phyloP scores from a whole-genome alignment of 2,329 filamentous ascomycete species.

The Calonectria pseudoreteaudii region DNA sequence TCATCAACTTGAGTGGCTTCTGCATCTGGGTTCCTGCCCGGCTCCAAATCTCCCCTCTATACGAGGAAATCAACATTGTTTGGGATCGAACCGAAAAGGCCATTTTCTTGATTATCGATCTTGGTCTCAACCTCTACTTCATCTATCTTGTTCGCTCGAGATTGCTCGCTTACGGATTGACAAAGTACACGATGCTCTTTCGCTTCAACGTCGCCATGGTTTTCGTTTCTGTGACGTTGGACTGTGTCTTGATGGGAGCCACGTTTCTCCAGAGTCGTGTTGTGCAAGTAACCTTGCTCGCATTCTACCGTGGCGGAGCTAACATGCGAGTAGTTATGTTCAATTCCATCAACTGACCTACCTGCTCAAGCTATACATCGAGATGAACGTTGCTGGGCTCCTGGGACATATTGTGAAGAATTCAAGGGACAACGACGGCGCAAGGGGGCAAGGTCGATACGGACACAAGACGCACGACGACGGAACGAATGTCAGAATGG shows the following conservation, averaged over 20 bases:
- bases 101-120: conserved; percentile 27
- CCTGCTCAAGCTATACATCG: conserved; percentile 33
- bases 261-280: conserved; percentile 31
- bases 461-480: conserved; percentile 17
- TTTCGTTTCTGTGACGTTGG: conserved; percentile 26
- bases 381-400: conserved; percentile 27
- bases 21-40: conserved; percentile 34
- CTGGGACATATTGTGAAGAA: conserved; percentile 32
- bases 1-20: conserved; percentile 33
- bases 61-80: conserved; percentile 32
- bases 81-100: conserved; percentile 35
- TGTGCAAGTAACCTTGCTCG: conserved; percentile 12
- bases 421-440: conserved; percentile 6
- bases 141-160: conserved; percentile 31
- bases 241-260: conserved; percentile 32
- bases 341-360: conserved; percentile 33
- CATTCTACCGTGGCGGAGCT: not conserved
- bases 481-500: conserved; percentile 10
- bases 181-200: conserved; percentile 27
- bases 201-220: conserved; percentile 31
- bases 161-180: conserved; percentile 25
- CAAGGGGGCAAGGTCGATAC: not conserved
- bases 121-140: conserved; percentile 31
- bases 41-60: conserved; percentile 21
- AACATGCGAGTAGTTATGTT: conserved; percentile 25